These are phyloP conservation scores for Erodium trifolium DNA, from an alignment of 441 rosid genomes.

Conservation along the genomic window DNA sequence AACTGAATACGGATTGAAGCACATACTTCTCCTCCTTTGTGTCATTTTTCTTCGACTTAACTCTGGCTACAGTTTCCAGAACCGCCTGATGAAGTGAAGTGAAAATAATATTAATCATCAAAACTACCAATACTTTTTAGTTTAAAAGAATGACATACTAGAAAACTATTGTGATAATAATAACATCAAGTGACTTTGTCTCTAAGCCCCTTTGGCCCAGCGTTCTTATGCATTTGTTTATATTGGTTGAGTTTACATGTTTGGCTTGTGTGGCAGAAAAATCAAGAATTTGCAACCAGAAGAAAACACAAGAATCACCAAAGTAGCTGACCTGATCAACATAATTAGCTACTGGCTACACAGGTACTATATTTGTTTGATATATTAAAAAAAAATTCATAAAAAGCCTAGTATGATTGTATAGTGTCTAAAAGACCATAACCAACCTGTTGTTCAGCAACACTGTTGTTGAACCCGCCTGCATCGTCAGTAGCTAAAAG, in stretches of 20 bases:
- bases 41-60: conserved; percentile 81
- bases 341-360: not conserved
- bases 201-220: not conserved
- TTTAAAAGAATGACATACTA: not conserved
- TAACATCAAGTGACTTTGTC: not conserved
- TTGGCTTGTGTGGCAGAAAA: not conserved
- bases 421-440: not conserved
- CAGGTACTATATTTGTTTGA: not conserved
- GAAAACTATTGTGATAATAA: not conserved
- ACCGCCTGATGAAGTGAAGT: conserved; percentile 59
- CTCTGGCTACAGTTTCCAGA: conserved; percentile 91
- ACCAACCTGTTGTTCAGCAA: conserved; percentile 85
- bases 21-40: conserved; percentile 89
- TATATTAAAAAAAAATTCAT: not conserved
- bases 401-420: not conserved
- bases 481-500: conserved; percentile 72
- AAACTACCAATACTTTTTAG: not conserved
- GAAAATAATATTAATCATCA: conserved; percentile 12
- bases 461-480: conserved; percentile 88
- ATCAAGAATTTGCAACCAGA: not conserved
- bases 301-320: not conserved
- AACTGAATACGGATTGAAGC: conserved; percentile 14
- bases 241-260: not conserved
- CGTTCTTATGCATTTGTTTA: conserved; percentile 1
- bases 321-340: not conserved